These are phyloP conservation scores for Fusarium sp. DNA, from an alignment of 2,329 filamentous ascomycete species.

Conservation along the genomic window DNA sequence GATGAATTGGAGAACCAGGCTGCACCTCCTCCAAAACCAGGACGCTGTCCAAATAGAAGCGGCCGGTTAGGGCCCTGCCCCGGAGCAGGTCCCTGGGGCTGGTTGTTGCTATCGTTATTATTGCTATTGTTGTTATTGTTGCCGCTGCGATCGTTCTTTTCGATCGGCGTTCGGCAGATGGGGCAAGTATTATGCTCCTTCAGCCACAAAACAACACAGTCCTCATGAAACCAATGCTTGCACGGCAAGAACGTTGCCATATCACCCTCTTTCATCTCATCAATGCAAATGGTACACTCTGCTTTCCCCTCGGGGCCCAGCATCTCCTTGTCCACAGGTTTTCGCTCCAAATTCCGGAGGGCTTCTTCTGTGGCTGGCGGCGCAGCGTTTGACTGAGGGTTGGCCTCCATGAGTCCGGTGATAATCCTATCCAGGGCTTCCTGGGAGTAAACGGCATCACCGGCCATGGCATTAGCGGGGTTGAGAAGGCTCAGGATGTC, in stretches of 20 bases:
- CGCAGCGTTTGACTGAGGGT: slow-evolving; percentile 82
- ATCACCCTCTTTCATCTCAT: slow-evolving; percentile 80
- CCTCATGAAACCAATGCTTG: slow-evolving; percentile 92
- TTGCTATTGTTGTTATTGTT: slow-evolving; percentile 37
- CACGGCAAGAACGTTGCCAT: slow-evolving; percentile 87
- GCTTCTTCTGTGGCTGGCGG: slow-evolving; percentile 84
- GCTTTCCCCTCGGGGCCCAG: slow-evolving; percentile 76
- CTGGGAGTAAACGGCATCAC: slow-evolving; percentile 91
- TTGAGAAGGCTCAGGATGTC: slow-evolving; percentile 70
- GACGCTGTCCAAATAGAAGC: slow-evolving; percentile 20
- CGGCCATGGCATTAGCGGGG: slow-evolving; percentile 69
- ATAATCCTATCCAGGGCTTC: slow-evolving; percentile 93
- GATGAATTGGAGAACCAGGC: slow-evolving; percentile 22
- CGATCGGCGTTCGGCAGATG: slow-evolving; percentile 77
- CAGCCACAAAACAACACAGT: slow-evolving; percentile 88
- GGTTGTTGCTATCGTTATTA: slow-evolving; percentile 23
- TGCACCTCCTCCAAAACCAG: slow-evolving; percentile 8
- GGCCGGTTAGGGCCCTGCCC: slow-evolving; percentile 25
- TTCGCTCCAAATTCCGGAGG: slow-evolving; percentile 81
- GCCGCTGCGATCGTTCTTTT: slow-evolving; percentile 52
- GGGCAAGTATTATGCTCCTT: slow-evolving; percentile 94
- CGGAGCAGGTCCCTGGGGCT: slow-evolving; percentile 27
- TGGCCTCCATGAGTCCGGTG: slow-evolving; percentile 88
- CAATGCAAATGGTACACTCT: slow-evolving; percentile 97
- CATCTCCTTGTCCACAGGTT: slow-evolving; percentile 79